Evolutionary conservation across 441 rosid genomes (phyloP), one percentile per base, ranked within the genome.

Genomic region (Gossypium lobatum): DNA sequence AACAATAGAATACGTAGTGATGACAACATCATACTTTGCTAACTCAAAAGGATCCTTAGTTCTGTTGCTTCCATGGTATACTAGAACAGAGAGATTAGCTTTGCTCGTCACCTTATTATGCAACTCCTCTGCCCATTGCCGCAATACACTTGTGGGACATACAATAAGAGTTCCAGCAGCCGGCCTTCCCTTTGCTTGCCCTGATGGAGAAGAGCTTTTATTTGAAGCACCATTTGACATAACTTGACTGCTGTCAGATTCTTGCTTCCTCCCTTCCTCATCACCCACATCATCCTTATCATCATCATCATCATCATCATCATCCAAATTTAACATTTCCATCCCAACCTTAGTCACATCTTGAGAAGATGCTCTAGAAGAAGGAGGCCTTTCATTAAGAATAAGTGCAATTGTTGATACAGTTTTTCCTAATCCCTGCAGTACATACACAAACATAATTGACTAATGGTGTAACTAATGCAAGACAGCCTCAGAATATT

Each of bases 341-440:
- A 75, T 66, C 78, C 86, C 83, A 65, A 78, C 81, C 70, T 80
- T 82, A 73, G 77, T 86, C 50, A 70, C 71, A 77, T 74, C 84
- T 31, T 69, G 80, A 37, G 73, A 78, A 79, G 79, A 75, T 70
- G 81, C 58, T 85, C 78, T 76, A 76, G 70, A 71, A 84, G 87
- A 76, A 67, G 85, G 80, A 57, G 92, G 83, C 80, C 93, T 84
- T 82, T 95, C 99, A 81, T 86, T 95, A 39, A 95, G 88, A 72
- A 95, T 89, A 77, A 95, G 97, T 53, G 99, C 97, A 75, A 95
- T 95, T 5, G 98, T 95, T 64, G 99, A 95, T 75, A 95, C 60
- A 61, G 99, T 95, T 85, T 95, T 95, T 60, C 99, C 99, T 81
- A 95, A 78, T 53, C 99, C 99, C 99, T 95, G 85, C 81, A 87